Evolutionary conservation across 306 rosid genomes (phyloP), one percentile per base, ranked within the genome.

Genomic region (Glycine tomentella): DNA sequence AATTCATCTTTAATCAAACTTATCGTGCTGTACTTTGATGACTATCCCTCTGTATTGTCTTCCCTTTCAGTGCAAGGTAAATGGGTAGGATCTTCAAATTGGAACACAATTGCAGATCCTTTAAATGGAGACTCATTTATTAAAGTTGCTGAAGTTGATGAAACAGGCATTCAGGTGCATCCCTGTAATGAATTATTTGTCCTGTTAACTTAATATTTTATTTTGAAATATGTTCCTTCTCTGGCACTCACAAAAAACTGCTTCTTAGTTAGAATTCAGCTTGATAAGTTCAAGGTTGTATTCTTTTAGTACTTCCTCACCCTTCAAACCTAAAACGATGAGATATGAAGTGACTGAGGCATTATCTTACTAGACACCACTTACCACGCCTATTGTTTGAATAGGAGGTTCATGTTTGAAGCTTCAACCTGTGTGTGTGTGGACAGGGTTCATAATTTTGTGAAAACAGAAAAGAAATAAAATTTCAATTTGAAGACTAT

Each of bases 41-140:
- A 48, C 14, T 42, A 57, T 77, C 59, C 40, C 34, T 77, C 77
- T 59, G 20, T 67, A 10, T 78, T 78, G 34, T 77, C 13, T 80
- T 80, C 71, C 75, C 83, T 80, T 87, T 86, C 85, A 95, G 98
- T 95, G 86, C 92, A 92, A 85, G 98, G 98, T 80, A 92, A 92
- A 89, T 95, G 98, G 98, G 75, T 80, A 38, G 83, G 87, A 83
- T 84, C 97, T 63, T 77, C 91, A 15, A 79, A 76, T 75, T 90
- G 91, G 95, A 92, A 87, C 56, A 91, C 94, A 5, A 9, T 95
- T 67, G 50, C 90, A 82, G 98, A 95, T 86, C 98, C 98, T 69
- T 88, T 95, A 79, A 95, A 95, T 71, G 98, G 98, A 80, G 98
- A 95, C 15, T 88, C 97, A 31, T 95, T 95, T 83, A 95, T 95